These are phyloP conservation scores for Ustilago tritici DNA, from an alignment of 1,284 basidiomycete species.

Conservation along the genomic window DNA sequence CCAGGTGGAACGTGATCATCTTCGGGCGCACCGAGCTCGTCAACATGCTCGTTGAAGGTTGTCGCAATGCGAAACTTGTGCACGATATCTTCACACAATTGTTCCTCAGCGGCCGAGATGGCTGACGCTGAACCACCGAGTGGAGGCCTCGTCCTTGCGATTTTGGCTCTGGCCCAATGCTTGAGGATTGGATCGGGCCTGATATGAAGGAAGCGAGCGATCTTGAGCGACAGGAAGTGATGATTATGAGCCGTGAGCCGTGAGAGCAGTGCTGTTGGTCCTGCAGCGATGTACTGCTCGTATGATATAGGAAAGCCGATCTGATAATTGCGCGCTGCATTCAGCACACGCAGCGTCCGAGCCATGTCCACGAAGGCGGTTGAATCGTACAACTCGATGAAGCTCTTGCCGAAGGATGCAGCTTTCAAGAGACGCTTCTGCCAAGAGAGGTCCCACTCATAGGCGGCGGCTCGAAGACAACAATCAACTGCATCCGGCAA, in stretches of 20 bases:
- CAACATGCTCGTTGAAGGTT: conserved; percentile 48
- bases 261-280: conserved; percentile 75
- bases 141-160: conserved; percentile 76
- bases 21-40: conserved; percentile 27
- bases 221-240: conserved; percentile 90
- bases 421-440: conserved; percentile 86
- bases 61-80: conserved; percentile 81
- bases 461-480: conserved; percentile 91
- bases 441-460: conserved; percentile 90
- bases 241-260: conserved; percentile 87
- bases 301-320: conserved; percentile 94
- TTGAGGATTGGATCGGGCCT: conserved; percentile 88
- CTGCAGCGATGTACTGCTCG: conserved; percentile 76
- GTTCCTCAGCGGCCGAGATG: conserved; percentile 74
- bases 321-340: conserved; percentile 89
- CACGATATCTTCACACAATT: conserved; percentile 83
- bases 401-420: conserved; percentile 93
- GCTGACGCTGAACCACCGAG: conserved; percentile 27
- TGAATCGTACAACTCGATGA: conserved; percentile 90
- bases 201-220: conserved; percentile 84
- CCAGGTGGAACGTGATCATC: conserved; percentile 11
- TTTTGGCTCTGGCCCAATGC: conserved; percentile 96
- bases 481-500: conserved; percentile 89
- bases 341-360: conserved; percentile 91
- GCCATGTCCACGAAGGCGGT: conserved; percentile 91